Evolutionary conservation across 768 basidiomycete genomes (phyloP).

Genomic region (Dentipellis fragilis): DNA sequence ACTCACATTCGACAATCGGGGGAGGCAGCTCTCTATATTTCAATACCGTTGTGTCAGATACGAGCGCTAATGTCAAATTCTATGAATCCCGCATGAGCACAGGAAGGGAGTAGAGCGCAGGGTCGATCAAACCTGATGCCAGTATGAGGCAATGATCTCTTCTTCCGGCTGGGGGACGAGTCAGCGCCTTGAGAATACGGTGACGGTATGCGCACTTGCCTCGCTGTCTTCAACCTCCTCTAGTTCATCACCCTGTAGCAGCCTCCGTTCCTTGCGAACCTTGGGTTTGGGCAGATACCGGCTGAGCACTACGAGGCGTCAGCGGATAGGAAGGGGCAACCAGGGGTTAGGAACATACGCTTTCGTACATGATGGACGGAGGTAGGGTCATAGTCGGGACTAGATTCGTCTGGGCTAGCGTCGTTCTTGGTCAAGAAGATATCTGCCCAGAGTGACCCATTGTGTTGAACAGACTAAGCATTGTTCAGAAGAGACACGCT

Average conservation of each 20-base stretch:
- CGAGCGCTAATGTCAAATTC: conserved; percentile 82
- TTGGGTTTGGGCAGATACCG: conserved; percentile 71
- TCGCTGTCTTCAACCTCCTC: conserved; percentile 37
- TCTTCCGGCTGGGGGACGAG: conserved; percentile 22
- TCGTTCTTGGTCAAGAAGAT: conserved; percentile 63
- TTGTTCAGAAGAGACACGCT: too few relatives aligned
- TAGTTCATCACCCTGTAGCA: conserved; percentile 40
- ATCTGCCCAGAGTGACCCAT: conserved; percentile 79
- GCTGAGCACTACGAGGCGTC: conserved; percentile 53
- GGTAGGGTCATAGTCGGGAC: conserved; percentile 38
- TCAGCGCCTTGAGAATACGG: background rate
- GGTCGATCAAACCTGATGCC: conserved; percentile 52
- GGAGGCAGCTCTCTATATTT: conserved; percentile 47
- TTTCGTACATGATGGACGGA: conserved; percentile 67
- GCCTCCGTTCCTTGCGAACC: conserved; percentile 72
- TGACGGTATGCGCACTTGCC: conserved; percentile 23
- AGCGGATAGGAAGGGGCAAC: background rate
- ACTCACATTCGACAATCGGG: conserved; percentile 54
- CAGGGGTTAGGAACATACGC: conserved; percentile 34
- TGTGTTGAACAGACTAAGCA: conserved; percentile 61
- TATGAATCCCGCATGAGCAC: conserved; percentile 18
- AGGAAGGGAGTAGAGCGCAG: background rate
- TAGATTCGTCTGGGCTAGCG: conserved; percentile 53
- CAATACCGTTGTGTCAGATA: conserved; percentile 58
- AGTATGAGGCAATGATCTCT: conserved; percentile 71